phyloP scores from a whole-genome alignment of 179 eudicot genomes.

The Corrigiola litoralis region DNA sequence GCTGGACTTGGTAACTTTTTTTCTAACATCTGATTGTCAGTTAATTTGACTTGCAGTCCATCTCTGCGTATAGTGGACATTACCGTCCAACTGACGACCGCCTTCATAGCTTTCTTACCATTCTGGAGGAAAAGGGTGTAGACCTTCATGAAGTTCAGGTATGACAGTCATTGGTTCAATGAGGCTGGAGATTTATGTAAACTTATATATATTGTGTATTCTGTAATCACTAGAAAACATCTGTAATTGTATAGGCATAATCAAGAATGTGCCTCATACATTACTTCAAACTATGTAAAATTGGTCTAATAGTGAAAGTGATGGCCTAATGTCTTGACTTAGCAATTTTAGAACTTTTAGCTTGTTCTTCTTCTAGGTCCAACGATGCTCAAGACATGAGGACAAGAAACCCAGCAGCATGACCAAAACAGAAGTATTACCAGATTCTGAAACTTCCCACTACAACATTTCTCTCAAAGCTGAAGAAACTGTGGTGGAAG shows the following conservation, averaged over 20 bases:
- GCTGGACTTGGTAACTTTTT: no score
- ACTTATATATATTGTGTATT: no score
- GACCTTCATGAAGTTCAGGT: conserved; percentile 86
- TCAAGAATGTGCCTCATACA: no score
- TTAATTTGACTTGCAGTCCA: conserved; percentile 43
- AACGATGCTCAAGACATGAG: conserved; percentile 42
- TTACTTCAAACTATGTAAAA: no score
- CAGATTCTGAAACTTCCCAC: conserved; percentile 23
- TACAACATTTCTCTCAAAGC: conserved; percentile 8
- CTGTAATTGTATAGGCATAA: no score
- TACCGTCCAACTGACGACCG: conserved; percentile 94
- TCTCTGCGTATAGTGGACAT: conserved; percentile 97
- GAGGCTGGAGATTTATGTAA: no score
- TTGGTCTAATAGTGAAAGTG: neutral
- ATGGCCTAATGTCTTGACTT: neutral
- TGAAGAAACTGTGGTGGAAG: conserved; percentile 16
- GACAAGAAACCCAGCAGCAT: conserved; percentile 18
- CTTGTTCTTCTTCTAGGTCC: conserved; percentile 22
- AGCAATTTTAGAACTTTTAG: neutral
- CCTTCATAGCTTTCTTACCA: conserved; percentile 74
- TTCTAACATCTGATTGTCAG: no score
- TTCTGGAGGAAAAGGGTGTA: conserved; percentile 65
- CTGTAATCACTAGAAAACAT: no score
- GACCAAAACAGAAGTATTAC: conserved; percentile 10
- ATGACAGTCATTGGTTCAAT: no score